Base-by-base conservation (phyloP, 208 protist genomes). In the Crithidia sp. region DNA sequence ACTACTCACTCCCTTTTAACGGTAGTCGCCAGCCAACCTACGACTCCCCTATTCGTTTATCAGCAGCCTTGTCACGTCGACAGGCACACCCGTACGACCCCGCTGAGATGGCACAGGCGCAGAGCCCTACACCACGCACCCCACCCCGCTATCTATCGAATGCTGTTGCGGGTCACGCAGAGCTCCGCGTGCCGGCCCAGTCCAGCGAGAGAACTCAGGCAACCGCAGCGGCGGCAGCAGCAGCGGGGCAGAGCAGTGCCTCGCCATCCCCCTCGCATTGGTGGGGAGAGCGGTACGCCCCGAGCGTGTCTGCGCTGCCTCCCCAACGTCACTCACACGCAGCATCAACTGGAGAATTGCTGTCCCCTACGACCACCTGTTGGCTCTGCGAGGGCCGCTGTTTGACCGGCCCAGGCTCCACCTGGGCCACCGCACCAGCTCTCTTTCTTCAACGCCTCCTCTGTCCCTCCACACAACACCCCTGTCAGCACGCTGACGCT, bases 341-440 rank as follows among this genome's bases (percentile, higher is more conserved):
- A 13, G 9, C 45, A 13, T 49, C 45, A 49, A 49, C 45, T 49
- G 28, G 28, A 28, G 28, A 28, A 28, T 28, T 39, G 0, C 0
- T 17, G 5, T 36, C 62, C 5, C 4, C 62, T 40, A 7, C 50
- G 50, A 66, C 57, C 54, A n/a, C n/a, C 5, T 91, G 87, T 61
- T 91, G 87, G 87, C 49, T 91, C 9, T 91, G 87, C 58, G 84
- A 79, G 53, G 63, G 61, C 0, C 49, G 72, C 13, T 88, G 81
- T 50, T 36, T 40, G 6, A 53, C 52, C 7, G 79, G 64, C 0
- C 76, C 69, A 2, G 83, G 81, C 44, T 71, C 65, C n/a, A 74
- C 74, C 54, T 86, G 81, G 76, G 9, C 52, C 12, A 17, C 17
- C 7, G 71, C 72, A 8, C 72, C 63, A 7, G 56, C 55, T n/a